phyloP scores from a whole-genome alignment of 2,329 filamentous ascomycete genomes.

The Penicillium sp. region DNA sequence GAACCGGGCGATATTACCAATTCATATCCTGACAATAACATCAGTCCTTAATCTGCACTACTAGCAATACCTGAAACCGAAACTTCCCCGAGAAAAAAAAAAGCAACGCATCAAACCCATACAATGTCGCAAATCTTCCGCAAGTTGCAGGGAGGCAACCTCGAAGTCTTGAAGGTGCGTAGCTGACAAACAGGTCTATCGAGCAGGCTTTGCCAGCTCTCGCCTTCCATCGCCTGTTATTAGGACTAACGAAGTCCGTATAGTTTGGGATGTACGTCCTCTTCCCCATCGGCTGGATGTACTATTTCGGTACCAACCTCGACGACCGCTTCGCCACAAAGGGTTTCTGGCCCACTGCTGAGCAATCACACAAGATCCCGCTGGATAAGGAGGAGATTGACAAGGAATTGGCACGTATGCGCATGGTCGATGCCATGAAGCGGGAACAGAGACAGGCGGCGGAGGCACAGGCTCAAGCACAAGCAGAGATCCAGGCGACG shows the following conservation, averaged over 20 bases:
- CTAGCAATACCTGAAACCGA: background rate
- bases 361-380: constrained; percentile 54
- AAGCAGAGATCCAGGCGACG: constrained; percentile 15
- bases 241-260: background rate
- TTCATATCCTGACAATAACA: background rate
- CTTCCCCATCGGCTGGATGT: constrained; percentile 99
- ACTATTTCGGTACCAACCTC: constrained; percentile 98
- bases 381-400: constrained; percentile 61
- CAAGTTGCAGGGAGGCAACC: constrained; percentile 76
- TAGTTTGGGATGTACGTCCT: constrained; percentile 98
- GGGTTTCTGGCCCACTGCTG: constrained; percentile 84
- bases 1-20: background rate
- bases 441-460: constrained; percentile 47
- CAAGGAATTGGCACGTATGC: constrained; percentile 70
- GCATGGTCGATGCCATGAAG: constrained; percentile 48
- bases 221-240: background rate
- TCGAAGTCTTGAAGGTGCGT: constrained; percentile 89
- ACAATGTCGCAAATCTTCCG: constrained; percentile 42
- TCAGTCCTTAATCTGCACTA: too few relatives aligned
- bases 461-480: constrained; percentile 15
- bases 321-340: constrained; percentile 85
- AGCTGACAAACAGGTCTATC: background rate
- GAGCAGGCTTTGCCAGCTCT: background rate
- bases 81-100: background rate
- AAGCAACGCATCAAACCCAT: constrained; percentile 3